Percentiles rank a stretch among this genome's conserved stretches.
phyloP scores from a whole-genome alignment of 345 rosid genomes.

The Rhodomyrtus tomentosa region DNA sequence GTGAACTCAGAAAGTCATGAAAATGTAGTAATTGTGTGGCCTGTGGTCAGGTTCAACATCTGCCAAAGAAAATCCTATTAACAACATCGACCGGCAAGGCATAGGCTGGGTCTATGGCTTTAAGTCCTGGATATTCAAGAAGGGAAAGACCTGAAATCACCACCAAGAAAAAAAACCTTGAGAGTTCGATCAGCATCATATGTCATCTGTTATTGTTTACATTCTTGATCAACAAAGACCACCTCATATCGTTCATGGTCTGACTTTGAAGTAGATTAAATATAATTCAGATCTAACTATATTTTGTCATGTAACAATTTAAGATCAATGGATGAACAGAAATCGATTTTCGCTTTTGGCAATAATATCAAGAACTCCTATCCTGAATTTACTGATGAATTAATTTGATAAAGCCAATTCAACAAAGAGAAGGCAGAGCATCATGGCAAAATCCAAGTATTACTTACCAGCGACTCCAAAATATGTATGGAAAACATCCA shows the following conservation, averaged over 20 bases:
- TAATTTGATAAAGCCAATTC: background rate
- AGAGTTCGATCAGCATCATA: background rate
- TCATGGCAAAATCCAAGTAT: background rate
- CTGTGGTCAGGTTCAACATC: background rate
- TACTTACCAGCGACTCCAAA: constrained; percentile 81
- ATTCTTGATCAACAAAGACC: background rate
- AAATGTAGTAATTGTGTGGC: background rate
- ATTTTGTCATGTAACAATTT: background rate
- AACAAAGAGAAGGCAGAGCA: background rate
- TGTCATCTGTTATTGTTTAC: background rate
- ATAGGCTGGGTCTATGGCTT: constrained; percentile 81
- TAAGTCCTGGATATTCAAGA: constrained; percentile 84
- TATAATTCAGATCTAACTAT: background rate
- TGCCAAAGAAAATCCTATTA: constrained; percentile 36
- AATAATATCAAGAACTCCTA: background rate
- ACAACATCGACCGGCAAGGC: constrained; percentile 88
- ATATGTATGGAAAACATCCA: constrained; percentile 78
- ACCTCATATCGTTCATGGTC: background rate
- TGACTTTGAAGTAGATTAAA: background rate
- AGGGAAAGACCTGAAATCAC: constrained; percentile 68
- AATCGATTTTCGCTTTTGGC: background rate
- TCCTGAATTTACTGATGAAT: background rate
- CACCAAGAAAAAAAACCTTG: background rate
- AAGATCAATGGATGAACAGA: background rate
- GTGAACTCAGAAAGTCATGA: background rate